Percentiles rank a stretch among this genome's conserved stretches.
Evolutionary conservation across 2,329 filamentous ascomycete genomes (phyloP).

Genomic region (Verticillium nubilum): DNA sequence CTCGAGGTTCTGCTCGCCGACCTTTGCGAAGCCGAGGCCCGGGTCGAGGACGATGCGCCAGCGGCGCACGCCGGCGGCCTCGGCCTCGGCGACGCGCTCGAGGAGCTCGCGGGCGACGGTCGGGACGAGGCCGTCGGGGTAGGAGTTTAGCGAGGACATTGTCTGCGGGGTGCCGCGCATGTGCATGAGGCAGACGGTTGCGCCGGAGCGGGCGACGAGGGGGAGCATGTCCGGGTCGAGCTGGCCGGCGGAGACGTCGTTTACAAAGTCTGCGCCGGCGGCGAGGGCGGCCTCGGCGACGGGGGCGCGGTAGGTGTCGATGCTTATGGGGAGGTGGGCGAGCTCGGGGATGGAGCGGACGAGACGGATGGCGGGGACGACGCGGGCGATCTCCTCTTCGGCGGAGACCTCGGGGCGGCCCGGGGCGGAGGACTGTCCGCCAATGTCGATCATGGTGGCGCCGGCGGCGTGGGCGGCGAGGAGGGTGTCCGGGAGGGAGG

Average conservation of each 20-base stretch:
- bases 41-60: slow-evolving; percentile 97
- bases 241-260: slow-evolving; percentile 82
- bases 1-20: slow-evolving; percentile 71
- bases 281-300: slow-evolving; percentile 73
- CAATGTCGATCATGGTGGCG: slow-evolving; percentile 83
- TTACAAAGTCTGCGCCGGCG: slow-evolving; percentile 86
- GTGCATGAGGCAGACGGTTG: slow-evolving; percentile 82
- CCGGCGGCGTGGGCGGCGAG: slow-evolving; percentile 59
- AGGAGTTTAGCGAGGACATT: slow-evolving; percentile 67
- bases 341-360: slow-evolving; percentile 64
- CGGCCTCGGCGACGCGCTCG: slow-evolving; percentile 65
- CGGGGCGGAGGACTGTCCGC: slow-evolving; percentile 88
- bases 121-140: slow-evolving; percentile 60
- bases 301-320: slow-evolving; percentile 86
- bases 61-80: slow-evolving; percentile 74
- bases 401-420: slow-evolving; percentile 61
- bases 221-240: slow-evolving; percentile 78
- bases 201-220: slow-evolving; percentile 71
- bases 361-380: slow-evolving; percentile 71
- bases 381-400: slow-evolving; percentile 69
- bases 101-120: slow-evolving; percentile 64
- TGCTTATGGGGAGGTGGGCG: slow-evolving; percentile 64
- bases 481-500: slow-evolving; percentile 54
- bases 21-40: slow-evolving; percentile 91
- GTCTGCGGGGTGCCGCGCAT: slow-evolving; percentile 84